A percentile compares a stretch with the other conserved stretches of the same genome.
Evolutionary conservation across 805 yeast species (phyloP).

Genomic region (Hanseniaspora clermontiae): DNA sequence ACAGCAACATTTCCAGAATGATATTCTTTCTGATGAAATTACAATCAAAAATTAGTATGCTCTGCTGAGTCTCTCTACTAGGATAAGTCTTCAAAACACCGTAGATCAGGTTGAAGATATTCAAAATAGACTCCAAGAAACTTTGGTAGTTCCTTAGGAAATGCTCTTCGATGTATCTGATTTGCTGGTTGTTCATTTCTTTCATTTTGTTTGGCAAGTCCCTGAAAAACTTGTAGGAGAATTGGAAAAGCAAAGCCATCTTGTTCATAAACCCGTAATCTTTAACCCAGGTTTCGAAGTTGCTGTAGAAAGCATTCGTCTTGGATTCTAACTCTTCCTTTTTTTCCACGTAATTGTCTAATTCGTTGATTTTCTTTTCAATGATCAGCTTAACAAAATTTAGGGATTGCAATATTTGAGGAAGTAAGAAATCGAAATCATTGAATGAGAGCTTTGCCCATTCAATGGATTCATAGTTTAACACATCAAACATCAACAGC

Average conservation of each 20-base stretch:
- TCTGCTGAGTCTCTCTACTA: not conserved
- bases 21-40: constrained; percentile 2
- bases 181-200: not conserved
- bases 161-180: not conserved
- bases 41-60: not conserved
- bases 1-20: not conserved
- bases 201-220: not conserved
- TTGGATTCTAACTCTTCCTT: not conserved
- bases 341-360: not conserved
- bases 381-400: constrained; percentile 1
- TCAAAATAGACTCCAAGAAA: not conserved
- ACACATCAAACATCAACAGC: not conserved
- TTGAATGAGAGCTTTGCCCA: not conserved
- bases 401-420: not conserved
- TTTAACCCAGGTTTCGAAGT: not conserved
- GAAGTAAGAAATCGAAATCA: not conserved
- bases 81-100: not conserved
- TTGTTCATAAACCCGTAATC: constrained; percentile 8
- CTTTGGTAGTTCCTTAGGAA: not conserved
- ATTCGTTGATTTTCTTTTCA: not conserved
- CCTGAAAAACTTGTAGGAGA: not conserved
- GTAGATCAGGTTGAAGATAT: not conserved
- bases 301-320: not conserved
- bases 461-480: not conserved
- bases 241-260: constrained; percentile 1